Evolutionary conservation across 768 basidiomycete genomes (phyloP).

Genomic region (Gautieria morchelliformis): DNA sequence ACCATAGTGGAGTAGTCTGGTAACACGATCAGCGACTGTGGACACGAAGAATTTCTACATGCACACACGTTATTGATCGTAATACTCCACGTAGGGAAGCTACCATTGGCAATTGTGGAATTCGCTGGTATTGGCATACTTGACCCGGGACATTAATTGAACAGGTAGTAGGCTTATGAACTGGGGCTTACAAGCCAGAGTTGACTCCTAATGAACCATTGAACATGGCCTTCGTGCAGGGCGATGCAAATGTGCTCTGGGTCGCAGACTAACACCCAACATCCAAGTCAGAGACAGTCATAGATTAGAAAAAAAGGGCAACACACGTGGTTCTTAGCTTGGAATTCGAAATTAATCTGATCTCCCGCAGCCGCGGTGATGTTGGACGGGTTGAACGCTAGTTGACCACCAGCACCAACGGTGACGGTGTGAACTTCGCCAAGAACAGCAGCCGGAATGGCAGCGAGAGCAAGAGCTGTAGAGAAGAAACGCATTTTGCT

Average conservation of each 20-base stretch:
- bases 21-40: background rate
- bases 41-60: background rate
- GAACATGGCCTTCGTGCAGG: conserved; percentile 30
- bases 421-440: conserved; percentile 24
- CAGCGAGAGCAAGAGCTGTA: background rate
- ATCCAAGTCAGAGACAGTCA: conserved; percentile 27
- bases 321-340: conserved; percentile 35
- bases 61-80: background rate
- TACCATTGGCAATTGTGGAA: background rate
- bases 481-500: conserved; percentile 6
- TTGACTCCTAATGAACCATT: conserved; percentile 30
- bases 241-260: conserved; percentile 46
- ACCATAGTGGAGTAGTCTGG: conserved; percentile 42
- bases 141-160: background rate
- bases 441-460: conserved; percentile 1
- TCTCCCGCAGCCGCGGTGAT: conserved; percentile 39
- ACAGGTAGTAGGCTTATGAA: background rate
- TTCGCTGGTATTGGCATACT: background rate
- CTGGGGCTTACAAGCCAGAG: conserved; percentile 33
- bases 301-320: background rate
- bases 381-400: conserved; percentile 34
- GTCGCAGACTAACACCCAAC: conserved; percentile 29
- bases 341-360: conserved; percentile 39
- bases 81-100: conserved; percentile 6
- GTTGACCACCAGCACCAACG: conserved; percentile 30